Base-by-base conservation (phyloP, 2,329 filamentous ascomycete species). In the Diaporthe citri region DNA sequence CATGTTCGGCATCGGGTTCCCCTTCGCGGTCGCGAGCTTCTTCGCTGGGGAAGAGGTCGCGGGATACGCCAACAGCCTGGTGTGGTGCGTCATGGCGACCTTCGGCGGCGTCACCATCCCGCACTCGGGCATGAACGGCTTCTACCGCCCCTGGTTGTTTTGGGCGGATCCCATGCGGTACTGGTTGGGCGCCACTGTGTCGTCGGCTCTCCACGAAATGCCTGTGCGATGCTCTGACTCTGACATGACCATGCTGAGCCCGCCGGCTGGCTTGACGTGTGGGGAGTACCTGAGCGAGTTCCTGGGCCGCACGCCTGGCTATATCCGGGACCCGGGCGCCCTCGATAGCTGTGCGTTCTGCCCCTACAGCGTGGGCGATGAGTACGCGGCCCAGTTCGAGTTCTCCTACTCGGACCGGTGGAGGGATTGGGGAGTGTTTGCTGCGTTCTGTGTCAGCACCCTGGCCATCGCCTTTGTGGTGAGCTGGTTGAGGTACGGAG, bases 101-200 rank as follows among this genome's bases (percentile, higher is more conserved):
- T 64, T 64, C 2, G 60, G 60, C 12, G 60, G 60, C 17, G 48
- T 64, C n/a, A 41, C 60, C 20, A 64, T 64, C 41, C 60, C 60
- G 0, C 60, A 64, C 9, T 22, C 15, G 0, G 60, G 60, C 8
- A 64, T 64, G 60, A 64, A 64, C 7, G 60, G n/a, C 9, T 64
- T 64, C 10, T 64, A 48, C 25, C 60, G 60, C 0, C 60, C 60
- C 3, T 64, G 60, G 41, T 2, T 64, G 9, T 64, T 64, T 20
- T 64, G 60, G 60, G 41, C 60, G 4, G 60, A 64, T n/a, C 60
- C 60, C 8, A 64, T 64, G 41, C 60, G 60, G 0, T 95, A 95
- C 81, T 85, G 94, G 22, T 86, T 94, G 55, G 85, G 87, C 34
- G 91, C 90, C 5, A 88, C 94, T 81, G 84, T 93, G 34, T 57